phyloP scores from a whole-genome alignment of 176 grass and related monocot species.

The Juncus effusus region DNA sequence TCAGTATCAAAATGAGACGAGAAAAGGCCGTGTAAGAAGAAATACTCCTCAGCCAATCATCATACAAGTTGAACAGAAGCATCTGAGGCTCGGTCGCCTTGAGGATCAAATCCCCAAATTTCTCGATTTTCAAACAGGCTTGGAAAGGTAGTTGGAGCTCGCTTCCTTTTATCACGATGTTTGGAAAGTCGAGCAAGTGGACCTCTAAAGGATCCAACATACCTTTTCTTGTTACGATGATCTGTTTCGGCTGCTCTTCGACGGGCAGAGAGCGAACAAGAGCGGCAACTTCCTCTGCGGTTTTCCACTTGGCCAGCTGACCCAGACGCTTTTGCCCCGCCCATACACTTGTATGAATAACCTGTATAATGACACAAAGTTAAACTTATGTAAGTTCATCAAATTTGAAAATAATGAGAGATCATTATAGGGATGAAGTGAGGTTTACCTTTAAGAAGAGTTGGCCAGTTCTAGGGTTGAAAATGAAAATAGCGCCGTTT shows the following conservation, averaged over 20 bases:
- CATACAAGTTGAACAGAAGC: constrained; percentile 97
- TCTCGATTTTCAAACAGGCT: constrained; percentile 98
- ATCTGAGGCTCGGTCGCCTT: constrained; percentile 98
- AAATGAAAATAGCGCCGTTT: constrained; percentile 98
- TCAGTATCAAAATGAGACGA: constrained; percentile 83
- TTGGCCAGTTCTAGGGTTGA: constrained; percentile 96
- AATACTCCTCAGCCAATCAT: constrained; percentile 99
- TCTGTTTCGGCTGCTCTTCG: constrained; percentile 98
- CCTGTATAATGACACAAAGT: constrained; percentile 37
- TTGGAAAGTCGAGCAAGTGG: constrained; percentile 96
- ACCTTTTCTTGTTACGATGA: constrained; percentile 93
- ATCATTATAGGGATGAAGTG: constrained; percentile 8
- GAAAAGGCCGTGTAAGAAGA: constrained; percentile 98
- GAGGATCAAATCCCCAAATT: constrained; percentile 96
- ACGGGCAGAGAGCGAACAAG: constrained; percentile 89
- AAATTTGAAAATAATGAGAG: constrained; percentile 3
- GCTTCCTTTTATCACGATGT: constrained; percentile 97
- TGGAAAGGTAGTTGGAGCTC: constrained; percentile 97
- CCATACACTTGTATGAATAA: constrained; percentile 99
- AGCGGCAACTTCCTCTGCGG: constrained; percentile 97
- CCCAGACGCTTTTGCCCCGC: constrained; percentile 97
- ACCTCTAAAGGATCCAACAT: constrained; percentile 98
- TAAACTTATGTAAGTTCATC: not conserved
- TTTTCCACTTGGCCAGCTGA: constrained; percentile 98
- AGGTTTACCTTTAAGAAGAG: constrained; percentile 78